Evolutionary conservation across 176 grass and related monocot genomes (phyloP).

Genomic region (Chrysopogon serrulatus): DNA sequence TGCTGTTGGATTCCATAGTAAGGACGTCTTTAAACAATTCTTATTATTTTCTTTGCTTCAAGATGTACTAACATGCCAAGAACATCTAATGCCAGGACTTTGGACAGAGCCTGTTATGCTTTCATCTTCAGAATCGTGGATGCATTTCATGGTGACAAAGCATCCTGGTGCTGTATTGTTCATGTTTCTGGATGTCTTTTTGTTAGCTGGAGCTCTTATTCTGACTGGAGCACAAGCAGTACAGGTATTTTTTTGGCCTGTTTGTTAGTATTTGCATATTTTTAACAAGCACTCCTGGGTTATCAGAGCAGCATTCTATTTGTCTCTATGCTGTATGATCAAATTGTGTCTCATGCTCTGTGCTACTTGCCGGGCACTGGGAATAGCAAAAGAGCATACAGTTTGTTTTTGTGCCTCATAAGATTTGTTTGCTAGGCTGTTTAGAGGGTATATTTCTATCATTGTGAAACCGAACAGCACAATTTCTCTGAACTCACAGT

Average conservation of each 20-base stretch:
- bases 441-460: not conserved
- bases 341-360: not conserved
- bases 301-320: not conserved
- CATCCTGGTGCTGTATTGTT: conserved; percentile 80
- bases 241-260: conserved; percentile 48
- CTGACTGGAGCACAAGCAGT: conserved; percentile 59
- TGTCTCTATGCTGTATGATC: conserved; percentile 11
- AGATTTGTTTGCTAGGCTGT: not conserved
- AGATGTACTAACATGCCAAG: conserved; percentile 10
- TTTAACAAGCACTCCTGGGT: not conserved
- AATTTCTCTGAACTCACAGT: not conserved
- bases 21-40: conserved; percentile 28
- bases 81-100: conserved; percentile 57
- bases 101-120: conserved; percentile 61
- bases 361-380: conserved; percentile 11
- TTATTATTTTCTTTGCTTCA: not conserved
- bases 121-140: conserved; percentile 69
- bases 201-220: conserved; percentile 66
- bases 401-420: not conserved
- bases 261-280: not conserved
- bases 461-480: not conserved
- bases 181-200: conserved; percentile 67
- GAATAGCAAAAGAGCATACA: not conserved
- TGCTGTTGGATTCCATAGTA: conserved; percentile 72
- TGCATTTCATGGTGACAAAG: conserved; percentile 64